Percentiles rank a stretch among this genome's conserved stretches.
Conservation (phyloP, 345 rosid genomes). For the Heritiera littoralis region DNA sequence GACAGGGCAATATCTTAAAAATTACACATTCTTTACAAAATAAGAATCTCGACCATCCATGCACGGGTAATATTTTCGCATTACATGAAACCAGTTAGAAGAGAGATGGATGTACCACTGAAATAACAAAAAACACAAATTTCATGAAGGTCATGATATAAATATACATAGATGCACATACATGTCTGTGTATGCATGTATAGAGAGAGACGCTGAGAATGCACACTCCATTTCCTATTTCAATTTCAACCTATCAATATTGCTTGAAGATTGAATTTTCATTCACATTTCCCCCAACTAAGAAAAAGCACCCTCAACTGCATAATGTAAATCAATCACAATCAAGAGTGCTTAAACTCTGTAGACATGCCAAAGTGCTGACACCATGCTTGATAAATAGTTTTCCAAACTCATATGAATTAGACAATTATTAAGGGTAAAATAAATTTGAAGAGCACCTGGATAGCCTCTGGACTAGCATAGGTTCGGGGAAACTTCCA, state of each 20-base stretch:
- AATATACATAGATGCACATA: not conserved
- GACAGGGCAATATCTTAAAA: not conserved
- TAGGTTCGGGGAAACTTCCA: slow-evolving; percentile 78
- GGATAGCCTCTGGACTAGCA: slow-evolving; percentile 82
- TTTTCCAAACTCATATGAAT: not conserved
- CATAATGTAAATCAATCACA: not conserved
- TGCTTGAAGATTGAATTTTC: not conserved
- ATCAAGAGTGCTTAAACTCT: not conserved
- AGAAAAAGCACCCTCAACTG: not conserved
- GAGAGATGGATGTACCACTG: not conserved
- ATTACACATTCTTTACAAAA: not conserved
- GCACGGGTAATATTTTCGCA: not conserved
- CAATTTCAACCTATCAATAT: not conserved
- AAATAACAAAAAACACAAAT: not conserved
- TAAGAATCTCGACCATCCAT: not conserved
- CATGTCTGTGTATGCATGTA: not conserved
- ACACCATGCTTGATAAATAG: not conserved
- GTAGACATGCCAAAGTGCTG: not conserved
- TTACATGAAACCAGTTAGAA: slow-evolving; percentile 4
- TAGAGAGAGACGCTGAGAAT: not conserved
- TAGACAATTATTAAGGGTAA: not conserved
- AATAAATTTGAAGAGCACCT: slow-evolving; percentile 44
- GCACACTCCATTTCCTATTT: slow-evolving; percentile 2
- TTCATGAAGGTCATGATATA: not conserved
- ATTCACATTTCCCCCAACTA: not conserved